Conservation (phyloP, 306 rosid species). For the Erythrophleum fordii region DNA sequence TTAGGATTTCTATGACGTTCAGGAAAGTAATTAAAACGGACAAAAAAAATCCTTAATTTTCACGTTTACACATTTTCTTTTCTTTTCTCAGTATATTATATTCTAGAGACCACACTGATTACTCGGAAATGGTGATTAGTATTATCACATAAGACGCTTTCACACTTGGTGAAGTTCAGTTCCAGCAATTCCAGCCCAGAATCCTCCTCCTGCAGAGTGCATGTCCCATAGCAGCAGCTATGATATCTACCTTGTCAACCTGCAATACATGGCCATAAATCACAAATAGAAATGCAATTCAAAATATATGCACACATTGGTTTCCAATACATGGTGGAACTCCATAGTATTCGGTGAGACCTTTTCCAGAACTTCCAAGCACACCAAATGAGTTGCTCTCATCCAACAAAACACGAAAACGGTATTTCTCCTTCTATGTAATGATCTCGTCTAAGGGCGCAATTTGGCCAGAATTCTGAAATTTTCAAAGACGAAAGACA, state of each 20-base stretch:
- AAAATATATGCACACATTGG: background rate
- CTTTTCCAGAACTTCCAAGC: conserved; percentile 58
- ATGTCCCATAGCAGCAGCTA: background rate
- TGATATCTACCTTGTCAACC: background rate
- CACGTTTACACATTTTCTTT: background rate
- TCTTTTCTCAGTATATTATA: background rate
- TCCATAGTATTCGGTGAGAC: background rate
- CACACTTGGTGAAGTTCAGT: background rate
- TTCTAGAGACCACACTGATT: background rate
- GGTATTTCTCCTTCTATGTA: conserved; percentile 83
- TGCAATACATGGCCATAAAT: background rate
- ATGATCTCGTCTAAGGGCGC: conserved; percentile 91
- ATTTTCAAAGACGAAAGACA: conserved; percentile 10
- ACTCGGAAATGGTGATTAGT: background rate
- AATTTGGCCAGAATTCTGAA: conserved; percentile 95
- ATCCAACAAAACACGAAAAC: conserved; percentile 84
- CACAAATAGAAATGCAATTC: background rate
- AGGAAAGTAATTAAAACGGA: background rate
- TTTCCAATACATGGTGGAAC: background rate
- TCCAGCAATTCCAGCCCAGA: background rate
- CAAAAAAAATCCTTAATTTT: background rate
- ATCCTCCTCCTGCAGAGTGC: background rate
- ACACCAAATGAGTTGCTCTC: conserved; percentile 99
- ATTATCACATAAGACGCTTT: background rate
- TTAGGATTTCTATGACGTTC: background rate